Percentiles rank a stretch among this genome's conserved stretches.
Evolutionary conservation across 192 early-diverging fungal species (phyloP).

Genomic region (Backusella morwellensis): DNA sequence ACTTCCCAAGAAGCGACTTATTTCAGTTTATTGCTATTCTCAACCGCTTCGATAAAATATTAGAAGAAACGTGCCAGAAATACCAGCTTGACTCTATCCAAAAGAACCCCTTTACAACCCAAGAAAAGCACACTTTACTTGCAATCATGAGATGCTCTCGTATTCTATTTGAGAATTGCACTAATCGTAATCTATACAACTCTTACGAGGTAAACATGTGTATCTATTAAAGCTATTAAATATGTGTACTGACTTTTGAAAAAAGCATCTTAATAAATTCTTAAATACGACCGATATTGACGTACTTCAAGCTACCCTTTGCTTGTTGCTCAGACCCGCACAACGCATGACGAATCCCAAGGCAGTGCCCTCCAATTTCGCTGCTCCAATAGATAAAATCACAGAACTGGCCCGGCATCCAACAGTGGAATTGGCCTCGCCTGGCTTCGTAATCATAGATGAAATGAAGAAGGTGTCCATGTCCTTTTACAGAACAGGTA

Average conservation of each 20-base stretch:
- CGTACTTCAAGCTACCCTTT: constrained; percentile 73
- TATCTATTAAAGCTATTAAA: neutral
- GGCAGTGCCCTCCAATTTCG: constrained; percentile 53
- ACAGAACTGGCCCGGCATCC: constrained; percentile 53
- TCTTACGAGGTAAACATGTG: constrained; percentile 75
- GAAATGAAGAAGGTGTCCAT: constrained; percentile 41
- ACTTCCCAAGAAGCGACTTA: constrained; percentile 84
- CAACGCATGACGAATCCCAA: constrained; percentile 88
- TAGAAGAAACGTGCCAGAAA: constrained; percentile 62
- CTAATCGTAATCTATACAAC: constrained; percentile 90
- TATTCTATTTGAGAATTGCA: constrained; percentile 88
- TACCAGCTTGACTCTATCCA: constrained; percentile 67
- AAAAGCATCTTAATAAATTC: constrained; percentile 74
- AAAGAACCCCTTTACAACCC: constrained; percentile 49
- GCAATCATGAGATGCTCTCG: constrained; percentile 74
- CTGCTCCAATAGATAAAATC: constrained; percentile 53
- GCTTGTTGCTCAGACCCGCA: constrained; percentile 80
- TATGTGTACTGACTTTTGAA: neutral
- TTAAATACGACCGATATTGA: constrained; percentile 78
- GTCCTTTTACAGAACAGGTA: constrained; percentile 2
- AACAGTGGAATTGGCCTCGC: neutral
- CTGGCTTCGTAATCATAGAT: constrained; percentile 1
- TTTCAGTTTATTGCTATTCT: constrained; percentile 93
- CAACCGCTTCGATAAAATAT: constrained; percentile 86
- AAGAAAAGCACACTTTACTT: constrained; percentile 54